Evolutionary conservation across 2,329 filamentous ascomycete genomes (phyloP).

Genomic region (Clathrospora elynae): DNA sequence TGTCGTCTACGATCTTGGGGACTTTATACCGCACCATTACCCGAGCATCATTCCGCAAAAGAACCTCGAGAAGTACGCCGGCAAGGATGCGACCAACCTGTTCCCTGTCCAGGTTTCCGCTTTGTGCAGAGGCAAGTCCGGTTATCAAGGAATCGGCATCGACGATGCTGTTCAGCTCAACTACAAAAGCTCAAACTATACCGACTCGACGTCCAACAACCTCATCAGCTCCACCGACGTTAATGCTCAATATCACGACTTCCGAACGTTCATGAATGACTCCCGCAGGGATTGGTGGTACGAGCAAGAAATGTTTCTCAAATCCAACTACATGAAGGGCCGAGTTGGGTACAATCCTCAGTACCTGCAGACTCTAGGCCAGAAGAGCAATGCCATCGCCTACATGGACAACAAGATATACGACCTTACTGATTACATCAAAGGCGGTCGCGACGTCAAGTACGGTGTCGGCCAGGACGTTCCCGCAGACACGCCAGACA

Average conservation of each 20-base stretch:
- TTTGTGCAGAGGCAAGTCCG: conserved; percentile 78
- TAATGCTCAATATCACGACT: conserved; percentile 88
- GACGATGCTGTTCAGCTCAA: conserved; percentile 80
- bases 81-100: conserved; percentile 80
- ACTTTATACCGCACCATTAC: conserved; percentile 78
- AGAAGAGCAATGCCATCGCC: conserved; percentile 70
- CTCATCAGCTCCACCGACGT: conserved; percentile 69
- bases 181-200: conserved; percentile 78
- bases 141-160: conserved; percentile 60
- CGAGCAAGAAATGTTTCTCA: conserved; percentile 81
- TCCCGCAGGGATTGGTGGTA: conserved; percentile 88
- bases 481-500: conserved; percentile 53
- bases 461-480: conserved; percentile 59
- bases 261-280: conserved; percentile 82
- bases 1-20: conserved; percentile 80
- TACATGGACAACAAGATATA: conserved; percentile 82
- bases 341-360: conserved; percentile 80
- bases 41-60: conserved; percentile 67
- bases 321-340: conserved; percentile 81
- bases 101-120: conserved; percentile 96
- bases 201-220: conserved; percentile 61
- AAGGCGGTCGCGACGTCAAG: conserved; percentile 71
- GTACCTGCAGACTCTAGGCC: conserved; percentile 74
- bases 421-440: conserved; percentile 82
- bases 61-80: conserved; percentile 78